A percentile compares a stretch with the other conserved stretches of the same genome.
Evolutionary conservation across 768 basidiomycete genomes (phyloP).

Genomic region (Serendipita sp.): DNA sequence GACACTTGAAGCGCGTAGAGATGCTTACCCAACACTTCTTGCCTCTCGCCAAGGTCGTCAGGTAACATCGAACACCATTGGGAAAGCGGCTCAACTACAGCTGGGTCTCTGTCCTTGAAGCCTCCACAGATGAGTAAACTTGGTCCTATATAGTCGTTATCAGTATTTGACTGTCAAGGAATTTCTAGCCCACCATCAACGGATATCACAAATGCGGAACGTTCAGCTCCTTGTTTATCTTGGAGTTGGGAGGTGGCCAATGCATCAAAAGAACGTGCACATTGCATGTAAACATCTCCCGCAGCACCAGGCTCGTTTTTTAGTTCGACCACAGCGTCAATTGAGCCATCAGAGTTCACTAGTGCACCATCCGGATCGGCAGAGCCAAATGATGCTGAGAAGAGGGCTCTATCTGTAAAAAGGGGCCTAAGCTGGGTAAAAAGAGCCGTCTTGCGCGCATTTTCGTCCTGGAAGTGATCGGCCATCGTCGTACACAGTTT

Average conservation of each 20-base stretch:
- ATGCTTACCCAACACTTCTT: too few relatives aligned
- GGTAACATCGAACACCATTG: too few relatives aligned
- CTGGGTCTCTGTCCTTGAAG: too few relatives aligned
- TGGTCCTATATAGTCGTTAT: too few relatives aligned
- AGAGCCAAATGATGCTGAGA: background rate
- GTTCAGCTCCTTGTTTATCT: background rate
- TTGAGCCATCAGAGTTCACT: background rate
- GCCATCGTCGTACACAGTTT: background rate
- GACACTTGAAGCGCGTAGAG: too few relatives aligned
- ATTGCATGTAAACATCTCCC: background rate
- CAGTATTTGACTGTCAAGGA: background rate
- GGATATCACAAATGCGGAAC: background rate
- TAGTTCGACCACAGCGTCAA: background rate
- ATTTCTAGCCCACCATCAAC: background rate
- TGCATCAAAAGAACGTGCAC: background rate
- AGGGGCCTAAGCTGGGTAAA: background rate
- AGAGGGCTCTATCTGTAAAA: background rate
- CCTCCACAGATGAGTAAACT: too few relatives aligned
- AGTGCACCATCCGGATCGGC: background rate
- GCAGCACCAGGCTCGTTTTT: background rate
- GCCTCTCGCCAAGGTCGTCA: too few relatives aligned
- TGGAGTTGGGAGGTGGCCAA: background rate
- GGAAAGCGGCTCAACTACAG: too few relatives aligned
- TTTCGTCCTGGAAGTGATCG: background rate
- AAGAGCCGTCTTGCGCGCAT: background rate